Evolutionary conservation across 768 basidiomycete genomes (phyloP).

Genomic region (Tylopilus sp.): DNA sequence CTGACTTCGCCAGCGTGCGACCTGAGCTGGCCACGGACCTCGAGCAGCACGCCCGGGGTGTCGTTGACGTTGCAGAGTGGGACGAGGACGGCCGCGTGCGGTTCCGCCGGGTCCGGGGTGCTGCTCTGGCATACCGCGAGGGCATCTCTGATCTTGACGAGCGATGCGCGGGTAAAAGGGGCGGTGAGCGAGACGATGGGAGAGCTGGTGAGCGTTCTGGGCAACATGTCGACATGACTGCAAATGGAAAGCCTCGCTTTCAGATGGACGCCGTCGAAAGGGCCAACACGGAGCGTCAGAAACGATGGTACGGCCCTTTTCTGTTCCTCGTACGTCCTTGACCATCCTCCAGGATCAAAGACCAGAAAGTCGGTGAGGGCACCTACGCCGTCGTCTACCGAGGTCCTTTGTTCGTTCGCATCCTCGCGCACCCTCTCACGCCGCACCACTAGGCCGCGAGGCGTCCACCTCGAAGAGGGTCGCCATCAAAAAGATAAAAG

Average conservation of each 20-base stretch:
- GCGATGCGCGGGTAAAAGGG: conserved; percentile 37
- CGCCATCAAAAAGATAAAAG: conserved; percentile 98
- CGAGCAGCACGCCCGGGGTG: conserved; percentile 64
- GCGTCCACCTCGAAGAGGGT: conserved; percentile 75
- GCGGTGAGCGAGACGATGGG: conserved; percentile 31
- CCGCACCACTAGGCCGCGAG: conserved; percentile 56
- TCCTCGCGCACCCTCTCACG: not conserved
- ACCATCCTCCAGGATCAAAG: conserved; percentile 60
- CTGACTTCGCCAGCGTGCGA: conserved; percentile 83
- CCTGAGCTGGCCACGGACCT: conserved; percentile 63
- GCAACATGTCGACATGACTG: conserved; percentile 26
- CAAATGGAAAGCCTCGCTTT: conserved; percentile 4
- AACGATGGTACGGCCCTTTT: conserved; percentile 48
- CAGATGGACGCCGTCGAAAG: conserved; percentile 79
- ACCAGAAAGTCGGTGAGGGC: conserved; percentile 84
- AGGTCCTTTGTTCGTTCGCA: conserved; percentile 44
- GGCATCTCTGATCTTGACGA: conserved; percentile 29
- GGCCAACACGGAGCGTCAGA: conserved; percentile 71
- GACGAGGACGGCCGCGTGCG: conserved; percentile 68
- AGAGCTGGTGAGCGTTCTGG: conserved; percentile 23
- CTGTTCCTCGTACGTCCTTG: conserved; percentile 1
- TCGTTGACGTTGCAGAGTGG: conserved; percentile 73
- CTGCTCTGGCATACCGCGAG: conserved; percentile 21
- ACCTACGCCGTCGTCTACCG: conserved; percentile 95
- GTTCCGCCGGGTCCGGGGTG: conserved; percentile 26